Evolutionary conservation across 257 asterid genomes (phyloP).

Genomic region (Eustoma russellianum): DNA sequence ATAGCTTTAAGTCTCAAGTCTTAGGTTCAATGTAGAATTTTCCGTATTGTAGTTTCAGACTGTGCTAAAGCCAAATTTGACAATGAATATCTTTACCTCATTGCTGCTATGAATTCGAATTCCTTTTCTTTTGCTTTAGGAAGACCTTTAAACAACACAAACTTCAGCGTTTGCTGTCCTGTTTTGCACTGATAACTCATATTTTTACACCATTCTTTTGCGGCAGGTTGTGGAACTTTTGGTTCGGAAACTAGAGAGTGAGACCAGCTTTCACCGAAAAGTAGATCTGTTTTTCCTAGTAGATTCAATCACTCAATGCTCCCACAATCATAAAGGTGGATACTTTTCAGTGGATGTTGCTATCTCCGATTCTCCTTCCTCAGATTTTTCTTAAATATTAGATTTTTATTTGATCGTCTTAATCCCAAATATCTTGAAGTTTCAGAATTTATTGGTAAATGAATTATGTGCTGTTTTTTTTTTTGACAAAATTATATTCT

Average conservation of each 20-base stretch:
- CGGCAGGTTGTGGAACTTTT: constrained; percentile 92
- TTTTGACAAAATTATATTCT: neutral
- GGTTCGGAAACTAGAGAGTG: constrained; percentile 68
- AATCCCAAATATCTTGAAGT: no score
- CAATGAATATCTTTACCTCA: no score
- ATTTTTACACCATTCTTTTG: neutral
- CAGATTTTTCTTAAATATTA: neutral
- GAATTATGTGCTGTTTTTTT: neutral
- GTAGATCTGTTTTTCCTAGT: constrained; percentile 90
- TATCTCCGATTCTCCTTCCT: no score
- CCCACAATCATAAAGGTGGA: constrained; percentile 88
- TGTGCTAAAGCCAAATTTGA: no score
- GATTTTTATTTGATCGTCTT: constrained; percentile 1
- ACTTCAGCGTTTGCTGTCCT: neutral
- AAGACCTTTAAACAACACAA: no score
- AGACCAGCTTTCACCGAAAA: constrained; percentile 65
- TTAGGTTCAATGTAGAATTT: no score
- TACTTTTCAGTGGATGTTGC: neutral
- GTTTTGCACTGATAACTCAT: neutral
- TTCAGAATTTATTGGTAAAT: no score
- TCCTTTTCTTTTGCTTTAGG: no score
- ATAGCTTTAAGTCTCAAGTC: no score
- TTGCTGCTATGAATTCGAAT: no score
- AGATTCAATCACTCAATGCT: constrained; percentile 95
- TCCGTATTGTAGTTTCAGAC: no score